Evolutionary conservation across 306 rosid species (phyloP).

Genomic region (Fragaria vesca): DNA sequence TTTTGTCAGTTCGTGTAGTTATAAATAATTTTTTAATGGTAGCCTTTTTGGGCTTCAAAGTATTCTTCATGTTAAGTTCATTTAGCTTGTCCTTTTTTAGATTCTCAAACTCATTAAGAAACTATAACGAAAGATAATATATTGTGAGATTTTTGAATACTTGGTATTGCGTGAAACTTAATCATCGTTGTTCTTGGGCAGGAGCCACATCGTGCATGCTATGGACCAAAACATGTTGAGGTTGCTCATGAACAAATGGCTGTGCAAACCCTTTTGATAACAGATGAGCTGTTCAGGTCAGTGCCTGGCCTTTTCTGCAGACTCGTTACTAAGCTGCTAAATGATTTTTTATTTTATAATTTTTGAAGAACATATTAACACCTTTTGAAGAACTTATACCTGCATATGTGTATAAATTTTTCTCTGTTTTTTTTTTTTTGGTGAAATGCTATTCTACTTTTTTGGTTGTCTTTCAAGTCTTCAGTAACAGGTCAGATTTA

Average conservation of each 20-base stretch:
- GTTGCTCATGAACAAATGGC: slow-evolving; percentile 96
- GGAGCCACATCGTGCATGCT: slow-evolving; percentile 89
- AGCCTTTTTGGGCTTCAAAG: background rate
- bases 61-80: background rate
- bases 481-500: background rate
- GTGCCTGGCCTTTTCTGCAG: slow-evolving; percentile 11
- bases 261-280: slow-evolving; percentile 77
- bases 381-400: background rate
- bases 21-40: background rate
- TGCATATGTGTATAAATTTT: background rate
- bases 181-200: slow-evolving; percentile 30
- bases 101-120: background rate
- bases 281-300: slow-evolving; percentile 92
- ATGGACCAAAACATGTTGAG: slow-evolving; percentile 93
- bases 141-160: background rate
- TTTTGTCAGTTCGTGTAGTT: background rate
- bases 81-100: background rate
- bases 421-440: background rate
- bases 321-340: background rate
- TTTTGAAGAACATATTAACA: background rate
- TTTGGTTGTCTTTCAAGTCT: background rate
- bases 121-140: background rate
- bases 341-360: background rate
- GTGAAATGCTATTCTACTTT: background rate
- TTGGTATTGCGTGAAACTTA: background rate